A percentile compares a stretch with the other conserved stretches of the same genome.
Conservation (phyloP, 352 stramenopile genomes). For the Aphanomyces astaci region DNA sequence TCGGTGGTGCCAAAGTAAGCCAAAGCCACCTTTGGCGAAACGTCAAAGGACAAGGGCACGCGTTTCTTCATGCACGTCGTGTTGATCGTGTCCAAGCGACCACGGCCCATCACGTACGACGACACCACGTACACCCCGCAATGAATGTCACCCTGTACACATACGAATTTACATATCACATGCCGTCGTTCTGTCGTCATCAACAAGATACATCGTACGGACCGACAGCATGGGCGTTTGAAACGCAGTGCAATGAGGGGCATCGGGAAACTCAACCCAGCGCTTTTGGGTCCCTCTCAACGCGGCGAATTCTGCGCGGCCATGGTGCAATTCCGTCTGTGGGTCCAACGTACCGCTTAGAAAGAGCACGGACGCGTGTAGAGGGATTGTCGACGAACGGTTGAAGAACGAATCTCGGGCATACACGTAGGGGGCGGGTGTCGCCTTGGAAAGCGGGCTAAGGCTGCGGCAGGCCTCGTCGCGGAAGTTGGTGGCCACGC, state of each 20-base stretch:
- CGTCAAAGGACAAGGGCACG: conserved; percentile 22
- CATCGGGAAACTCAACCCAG: conserved; percentile 5
- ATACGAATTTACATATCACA: too few species aligned
- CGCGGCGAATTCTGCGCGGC: conserved; percentile 20
- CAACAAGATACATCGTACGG: not conserved
- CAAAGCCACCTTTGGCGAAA: not conserved
- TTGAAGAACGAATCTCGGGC: conserved; percentile 5
- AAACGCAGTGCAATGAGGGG: conserved; percentile 7
- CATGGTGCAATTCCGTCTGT: conserved; percentile 36
- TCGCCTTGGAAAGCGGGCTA: conserved; percentile 37
- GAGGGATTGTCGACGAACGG: conserved; percentile 27
- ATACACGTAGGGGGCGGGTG: conserved; percentile 19
- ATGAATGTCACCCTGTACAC: conserved; percentile 15
- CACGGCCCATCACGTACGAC: conserved; percentile 30
- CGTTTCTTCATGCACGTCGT: conserved; percentile 34
- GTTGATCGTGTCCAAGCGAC: conserved; percentile 29
- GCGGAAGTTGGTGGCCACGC: conserved; percentile 53
- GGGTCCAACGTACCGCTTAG: conserved; percentile 43
- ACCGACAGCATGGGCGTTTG: conserved; percentile 1
- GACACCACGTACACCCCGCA: conserved; percentile 35
- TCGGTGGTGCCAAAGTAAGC: conserved; percentile 17
- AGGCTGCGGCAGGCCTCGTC: conserved; percentile 41
- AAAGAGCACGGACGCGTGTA: conserved; percentile 39
- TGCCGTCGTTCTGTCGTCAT: too few species aligned
- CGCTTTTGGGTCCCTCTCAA: conserved; percentile 1